Conservation (phyloP, 164 flowering plant genomes). For the Vitis rotundifolia region DNA sequence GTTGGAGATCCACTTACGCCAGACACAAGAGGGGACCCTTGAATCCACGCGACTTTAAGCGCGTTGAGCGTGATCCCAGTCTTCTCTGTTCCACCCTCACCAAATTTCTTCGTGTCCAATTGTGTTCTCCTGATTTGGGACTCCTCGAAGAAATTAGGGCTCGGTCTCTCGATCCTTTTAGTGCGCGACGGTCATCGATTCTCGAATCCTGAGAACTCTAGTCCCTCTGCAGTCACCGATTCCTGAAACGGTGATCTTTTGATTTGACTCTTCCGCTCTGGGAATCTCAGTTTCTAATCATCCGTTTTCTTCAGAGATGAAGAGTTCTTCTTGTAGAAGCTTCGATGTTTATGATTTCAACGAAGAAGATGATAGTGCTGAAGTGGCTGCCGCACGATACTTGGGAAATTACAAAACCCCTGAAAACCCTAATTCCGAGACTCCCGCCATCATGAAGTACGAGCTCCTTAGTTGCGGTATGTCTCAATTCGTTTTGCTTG, state of each 20-base stretch:
- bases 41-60: too few relatives aligned
- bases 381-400: constrained; percentile 8
- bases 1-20: too few relatives aligned
- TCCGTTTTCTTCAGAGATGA: constrained; percentile 12
- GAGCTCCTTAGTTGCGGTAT: constrained; percentile 24
- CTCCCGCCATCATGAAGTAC: constrained; percentile 15
- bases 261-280: too few relatives aligned
- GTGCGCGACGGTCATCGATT: too few relatives aligned
- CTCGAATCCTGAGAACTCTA: too few relatives aligned
- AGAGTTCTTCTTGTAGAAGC: constrained; percentile 15
- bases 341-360: constrained; percentile 34
- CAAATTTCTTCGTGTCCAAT: background rate
- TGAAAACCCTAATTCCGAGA: constrained; percentile 23
- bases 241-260: too few relatives aligned
- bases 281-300: too few relatives aligned
- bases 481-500: constrained; percentile 4
- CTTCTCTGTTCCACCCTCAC: background rate
- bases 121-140: too few relatives aligned
- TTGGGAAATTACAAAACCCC: constrained; percentile 25
- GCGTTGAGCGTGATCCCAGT: background rate
- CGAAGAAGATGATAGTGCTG: constrained; percentile 36
- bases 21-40: too few relatives aligned
- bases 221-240: too few relatives aligned
- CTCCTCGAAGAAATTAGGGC: background rate
- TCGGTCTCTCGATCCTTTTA: background rate